Conservation (phyloP, 805 yeast species). For the Starmerella sirachaensis region DNA sequence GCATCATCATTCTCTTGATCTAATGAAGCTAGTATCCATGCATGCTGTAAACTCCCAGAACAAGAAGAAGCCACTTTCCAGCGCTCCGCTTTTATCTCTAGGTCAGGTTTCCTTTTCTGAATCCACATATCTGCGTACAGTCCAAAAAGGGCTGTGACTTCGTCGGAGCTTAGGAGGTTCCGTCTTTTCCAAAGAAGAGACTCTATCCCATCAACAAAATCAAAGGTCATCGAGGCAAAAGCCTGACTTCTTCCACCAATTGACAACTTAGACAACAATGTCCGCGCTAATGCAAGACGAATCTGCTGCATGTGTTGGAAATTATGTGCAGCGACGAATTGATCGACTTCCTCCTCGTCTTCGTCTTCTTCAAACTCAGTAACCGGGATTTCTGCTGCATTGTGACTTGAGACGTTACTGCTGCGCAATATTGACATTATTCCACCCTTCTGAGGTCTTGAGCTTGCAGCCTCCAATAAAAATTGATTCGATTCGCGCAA, state of each 20-base stretch:
- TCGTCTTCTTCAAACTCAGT: background rate
- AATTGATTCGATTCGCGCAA: conserved; percentile 12
- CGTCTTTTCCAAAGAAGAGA: conserved; percentile 11
- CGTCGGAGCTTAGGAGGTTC: background rate
- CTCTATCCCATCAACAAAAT: conserved; percentile 11
- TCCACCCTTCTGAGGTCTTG: conserved; percentile 10
- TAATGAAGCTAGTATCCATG: conserved; percentile 17
- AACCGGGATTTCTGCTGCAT: background rate
- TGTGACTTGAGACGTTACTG: background rate
- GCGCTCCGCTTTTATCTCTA: conserved; percentile 2
- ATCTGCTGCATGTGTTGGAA: conserved; percentile 14
- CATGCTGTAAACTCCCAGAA: conserved; percentile 5
- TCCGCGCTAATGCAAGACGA: conserved; percentile 8
- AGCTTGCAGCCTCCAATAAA: conserved; percentile 13
- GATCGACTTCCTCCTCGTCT: conserved; percentile 7
- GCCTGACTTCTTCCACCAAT: background rate
- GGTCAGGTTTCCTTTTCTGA: background rate
- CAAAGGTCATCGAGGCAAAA: conserved; percentile 5
- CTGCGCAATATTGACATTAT: conserved; percentile 11
- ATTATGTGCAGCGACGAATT: conserved; percentile 1
- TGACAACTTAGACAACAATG: conserved; percentile 4
- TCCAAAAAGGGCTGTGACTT: conserved; percentile 9
- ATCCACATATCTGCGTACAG: conserved; percentile 17
- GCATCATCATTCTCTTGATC: conserved; percentile 13
- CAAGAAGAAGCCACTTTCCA: conserved; percentile 11